Percentiles rank a stretch among this genome's conserved stretches.
phyloP scores from a whole-genome alignment of 2,329 filamentous ascomycete species.

The Xylariaceae sp. region DNA sequence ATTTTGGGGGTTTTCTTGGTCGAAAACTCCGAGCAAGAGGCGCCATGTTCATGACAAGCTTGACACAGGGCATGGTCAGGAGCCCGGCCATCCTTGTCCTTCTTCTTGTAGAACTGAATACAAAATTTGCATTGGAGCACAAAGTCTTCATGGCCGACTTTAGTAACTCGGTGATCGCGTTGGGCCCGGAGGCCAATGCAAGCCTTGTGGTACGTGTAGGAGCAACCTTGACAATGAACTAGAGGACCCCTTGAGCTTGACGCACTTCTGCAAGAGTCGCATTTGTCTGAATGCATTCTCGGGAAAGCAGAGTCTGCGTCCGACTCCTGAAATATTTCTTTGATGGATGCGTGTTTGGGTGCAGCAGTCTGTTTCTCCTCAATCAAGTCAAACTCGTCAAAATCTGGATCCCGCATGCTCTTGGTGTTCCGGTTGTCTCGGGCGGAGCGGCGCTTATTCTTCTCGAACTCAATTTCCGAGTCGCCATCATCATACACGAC shows the following conservation, averaged over 20 bases:
- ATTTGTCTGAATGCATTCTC: conserved; percentile 63
- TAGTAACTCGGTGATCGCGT: conserved; percentile 87
- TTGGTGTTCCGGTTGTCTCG: conserved; percentile 41
- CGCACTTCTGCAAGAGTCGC: conserved; percentile 64
- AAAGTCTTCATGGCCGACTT: conserved; percentile 71
- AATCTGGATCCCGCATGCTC: conserved; percentile 48
- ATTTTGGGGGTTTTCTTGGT: conserved; percentile 67
- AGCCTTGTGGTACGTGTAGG: conserved; percentile 72
- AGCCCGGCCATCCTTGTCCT: conserved; percentile 69
- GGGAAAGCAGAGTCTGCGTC: conserved; percentile 63
- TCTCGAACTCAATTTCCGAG: conserved; percentile 53
- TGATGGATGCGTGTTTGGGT: conserved; percentile 60
- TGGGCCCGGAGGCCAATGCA: conserved; percentile 72
- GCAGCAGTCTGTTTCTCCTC: conserved; percentile 42
- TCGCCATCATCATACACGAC: conserved; percentile 21
- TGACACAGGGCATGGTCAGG: conserved; percentile 72
- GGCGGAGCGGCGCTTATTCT: conserved; percentile 44
- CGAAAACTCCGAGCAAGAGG: conserved; percentile 72
- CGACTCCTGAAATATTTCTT: conserved; percentile 68
- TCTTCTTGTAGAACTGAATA: conserved; percentile 63
- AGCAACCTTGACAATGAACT: conserved; percentile 89
- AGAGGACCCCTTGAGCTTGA: conserved; percentile 63
- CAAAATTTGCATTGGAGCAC: conserved; percentile 89
- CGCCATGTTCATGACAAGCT: conserved; percentile 61
- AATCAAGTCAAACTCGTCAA: conserved; percentile 54